These are phyloP conservation scores for Testicularia cyperi DNA, from an alignment of 1,284 basidiomycete species.

Conservation along the genomic window DNA sequence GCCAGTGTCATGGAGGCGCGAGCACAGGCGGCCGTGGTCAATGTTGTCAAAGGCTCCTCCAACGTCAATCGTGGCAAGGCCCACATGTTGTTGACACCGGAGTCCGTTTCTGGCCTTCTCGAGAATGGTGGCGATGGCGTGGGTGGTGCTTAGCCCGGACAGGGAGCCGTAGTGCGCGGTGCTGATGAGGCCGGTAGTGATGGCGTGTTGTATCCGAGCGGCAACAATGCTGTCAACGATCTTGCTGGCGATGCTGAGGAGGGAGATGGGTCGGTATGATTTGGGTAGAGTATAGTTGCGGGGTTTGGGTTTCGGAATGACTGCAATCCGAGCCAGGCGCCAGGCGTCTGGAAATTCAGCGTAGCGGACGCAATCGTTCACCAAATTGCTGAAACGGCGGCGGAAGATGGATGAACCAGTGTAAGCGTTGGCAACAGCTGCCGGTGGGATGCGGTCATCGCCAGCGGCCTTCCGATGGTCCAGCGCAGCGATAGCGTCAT, in stretches of 20 bases:
- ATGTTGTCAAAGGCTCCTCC: constrained; percentile 1
- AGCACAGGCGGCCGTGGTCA: background rate
- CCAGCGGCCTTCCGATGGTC: too few relatives aligned
- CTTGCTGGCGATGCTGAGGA: background rate
- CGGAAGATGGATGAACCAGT: too few relatives aligned
- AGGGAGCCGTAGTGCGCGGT: background rate
- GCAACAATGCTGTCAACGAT: background rate
- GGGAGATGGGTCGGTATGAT: constrained; percentile 1
- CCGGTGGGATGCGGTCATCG: too few relatives aligned
- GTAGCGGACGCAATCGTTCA: background rate
- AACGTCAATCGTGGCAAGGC: background rate
- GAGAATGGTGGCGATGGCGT: background rate
- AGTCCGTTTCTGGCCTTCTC: background rate
- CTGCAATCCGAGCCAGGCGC: background rate
- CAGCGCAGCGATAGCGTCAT: too few relatives aligned
- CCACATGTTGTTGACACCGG: background rate
- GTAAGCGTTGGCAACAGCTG: too few relatives aligned
- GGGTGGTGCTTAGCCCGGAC: background rate
- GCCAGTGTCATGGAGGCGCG: background rate
- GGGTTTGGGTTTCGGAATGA: background rate
- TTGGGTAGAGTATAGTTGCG: background rate
- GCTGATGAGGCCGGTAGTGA: constrained; percentile 62
- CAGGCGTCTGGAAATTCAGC: background rate
- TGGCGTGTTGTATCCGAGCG: background rate
- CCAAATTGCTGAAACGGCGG: too few relatives aligned